Evolutionary conservation across 1,284 basidiomycete genomes (phyloP).

Genomic region (Apiotrichum brassicae): DNA sequence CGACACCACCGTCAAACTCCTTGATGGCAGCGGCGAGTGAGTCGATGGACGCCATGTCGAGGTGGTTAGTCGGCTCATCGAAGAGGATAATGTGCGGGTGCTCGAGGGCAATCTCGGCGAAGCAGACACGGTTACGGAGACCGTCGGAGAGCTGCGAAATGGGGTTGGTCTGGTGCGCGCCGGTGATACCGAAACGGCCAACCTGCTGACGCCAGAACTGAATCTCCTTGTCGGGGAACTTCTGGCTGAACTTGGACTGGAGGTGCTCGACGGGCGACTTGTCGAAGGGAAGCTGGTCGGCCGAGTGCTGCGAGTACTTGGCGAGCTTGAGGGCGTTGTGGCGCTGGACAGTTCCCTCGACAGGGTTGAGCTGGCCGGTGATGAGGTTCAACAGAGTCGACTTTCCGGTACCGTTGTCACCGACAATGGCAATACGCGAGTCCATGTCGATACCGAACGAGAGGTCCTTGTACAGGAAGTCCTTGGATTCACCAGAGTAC

Average conservation of each 20-base stretch:
- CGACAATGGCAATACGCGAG: slow-evolving; percentile 78
- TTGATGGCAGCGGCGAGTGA: slow-evolving; percentile 91
- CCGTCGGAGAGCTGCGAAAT: slow-evolving; percentile 96
- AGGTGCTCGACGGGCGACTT: slow-evolving; percentile 91
- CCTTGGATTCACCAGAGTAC: slow-evolving; percentile 80
- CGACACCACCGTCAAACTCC: slow-evolving; percentile 94
- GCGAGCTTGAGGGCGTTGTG: slow-evolving; percentile 88
- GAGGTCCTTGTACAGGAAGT: slow-evolving; percentile 81
- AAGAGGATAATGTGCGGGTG: slow-evolving; percentile 83
- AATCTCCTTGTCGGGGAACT: slow-evolving; percentile 91
- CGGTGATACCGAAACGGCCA: slow-evolving; percentile 91
- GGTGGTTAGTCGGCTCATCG: slow-evolving; percentile 56
- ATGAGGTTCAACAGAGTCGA: slow-evolving; percentile 95
- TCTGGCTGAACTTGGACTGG: slow-evolving; percentile 68
- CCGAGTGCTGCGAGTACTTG: slow-evolving; percentile 97
- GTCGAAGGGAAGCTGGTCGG: slow-evolving; percentile 96
- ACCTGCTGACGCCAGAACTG: slow-evolving; percentile 86
- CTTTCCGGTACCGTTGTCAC: slow-evolving; percentile 97
- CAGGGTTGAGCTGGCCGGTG: slow-evolving; percentile 73
- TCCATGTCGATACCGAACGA: slow-evolving; percentile 84
- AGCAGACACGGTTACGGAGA: slow-evolving; percentile 71
- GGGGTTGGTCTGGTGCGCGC: slow-evolving; percentile 84
- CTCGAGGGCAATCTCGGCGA: slow-evolving; percentile 69
- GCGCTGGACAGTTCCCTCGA: slow-evolving; percentile 77
- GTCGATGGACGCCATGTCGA: slow-evolving; percentile 74